Evolutionary conservation across 768 basidiomycete species (phyloP).

Genomic region (Mrakia frigida): DNA sequence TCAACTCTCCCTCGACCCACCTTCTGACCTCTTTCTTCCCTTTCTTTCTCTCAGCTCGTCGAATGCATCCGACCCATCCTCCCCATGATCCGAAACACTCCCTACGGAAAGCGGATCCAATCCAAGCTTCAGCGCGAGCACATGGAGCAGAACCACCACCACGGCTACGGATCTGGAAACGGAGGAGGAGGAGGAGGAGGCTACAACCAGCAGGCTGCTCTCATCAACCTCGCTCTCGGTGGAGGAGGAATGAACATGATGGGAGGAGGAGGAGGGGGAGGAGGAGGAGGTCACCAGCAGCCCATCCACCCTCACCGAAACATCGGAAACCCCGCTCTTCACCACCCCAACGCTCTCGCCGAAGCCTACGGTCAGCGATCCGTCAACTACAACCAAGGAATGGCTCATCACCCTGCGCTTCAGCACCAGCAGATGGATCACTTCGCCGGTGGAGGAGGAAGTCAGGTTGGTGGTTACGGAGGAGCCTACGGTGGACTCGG

Average conservation of each 20-base stretch:
- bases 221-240: slow-evolving; percentile 34
- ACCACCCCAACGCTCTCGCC: slow-evolving; percentile 45
- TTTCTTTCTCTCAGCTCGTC: slow-evolving; percentile 55
- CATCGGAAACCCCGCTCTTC: slow-evolving; percentile 43
- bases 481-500: not conserved
- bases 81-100: slow-evolving; percentile 96
- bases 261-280: slow-evolving; percentile 28
- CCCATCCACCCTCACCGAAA: slow-evolving; percentile 38
- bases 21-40: not conserved
- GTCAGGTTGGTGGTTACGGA: not conserved
- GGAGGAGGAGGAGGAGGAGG: slow-evolving; percentile 29
- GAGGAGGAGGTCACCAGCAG: slow-evolving; percentile 9
- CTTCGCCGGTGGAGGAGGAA: slow-evolving; percentile 12
- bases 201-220: slow-evolving; percentile 33
- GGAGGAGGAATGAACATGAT: slow-evolving; percentile 32
- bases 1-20: not conserved
- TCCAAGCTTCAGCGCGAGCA: slow-evolving; percentile 96
- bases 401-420: not conserved
- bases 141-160: slow-evolving; percentile 51
- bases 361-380: slow-evolving; percentile 41
- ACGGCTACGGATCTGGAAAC: slow-evolving; percentile 29
- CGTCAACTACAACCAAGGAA: not conserved
- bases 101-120: slow-evolving; percentile 98
- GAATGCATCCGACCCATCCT: slow-evolving; percentile 98
- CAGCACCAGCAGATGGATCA: slow-evolving; percentile 6